phyloP scores from a whole-genome alignment of 495 filamentous ascomycete species.

The Hyaloscypha hepaticicola region DNA sequence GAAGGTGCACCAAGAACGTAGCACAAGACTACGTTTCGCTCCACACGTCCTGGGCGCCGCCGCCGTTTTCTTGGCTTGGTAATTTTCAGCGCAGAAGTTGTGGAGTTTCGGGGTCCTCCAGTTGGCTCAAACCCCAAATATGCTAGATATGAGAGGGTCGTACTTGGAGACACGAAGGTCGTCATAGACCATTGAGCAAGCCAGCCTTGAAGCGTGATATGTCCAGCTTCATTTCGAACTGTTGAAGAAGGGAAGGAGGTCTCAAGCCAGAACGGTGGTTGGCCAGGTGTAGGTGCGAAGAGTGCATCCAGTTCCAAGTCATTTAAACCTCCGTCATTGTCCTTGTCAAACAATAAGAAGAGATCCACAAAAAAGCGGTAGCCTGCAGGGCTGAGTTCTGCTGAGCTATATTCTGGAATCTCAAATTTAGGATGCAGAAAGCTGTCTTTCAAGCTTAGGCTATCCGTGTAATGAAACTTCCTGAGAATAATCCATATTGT shows the following conservation, averaged over 20 bases:
- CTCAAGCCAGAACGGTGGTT: slow-evolving; percentile 82
- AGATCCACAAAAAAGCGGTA: slow-evolving; percentile 98
- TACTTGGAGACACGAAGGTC: slow-evolving; percentile 92
- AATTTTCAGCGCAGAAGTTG: slow-evolving; percentile 81
- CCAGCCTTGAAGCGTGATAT: slow-evolving; percentile 97
- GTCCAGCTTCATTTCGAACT: slow-evolving; percentile 89
- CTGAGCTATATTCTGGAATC: slow-evolving; percentile 84
- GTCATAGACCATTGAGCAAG: slow-evolving; percentile 99
- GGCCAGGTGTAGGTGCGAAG: slow-evolving; percentile 90
- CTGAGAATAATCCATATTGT: slow-evolving; percentile 95
- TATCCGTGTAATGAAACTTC: slow-evolving; percentile 96
- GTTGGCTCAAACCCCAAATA: slow-evolving; percentile 85
- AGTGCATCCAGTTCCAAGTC: slow-evolving; percentile 77
- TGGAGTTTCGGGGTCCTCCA: slow-evolving; percentile 60
- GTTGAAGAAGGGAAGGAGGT: slow-evolving; percentile 88
- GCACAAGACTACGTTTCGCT: slow-evolving; percentile 93
- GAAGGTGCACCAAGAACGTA: slow-evolving; percentile 85
- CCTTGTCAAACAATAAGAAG: slow-evolving; percentile 92
- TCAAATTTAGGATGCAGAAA: slow-evolving; percentile 96
- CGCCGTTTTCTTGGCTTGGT: slow-evolving; percentile 87
- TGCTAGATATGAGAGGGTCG: slow-evolving; percentile 90
- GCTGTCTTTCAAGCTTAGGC: slow-evolving; percentile 80
- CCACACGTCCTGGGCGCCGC: slow-evolving; percentile 76
- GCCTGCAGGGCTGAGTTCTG: slow-evolving; percentile 89
- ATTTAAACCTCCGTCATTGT: slow-evolving; percentile 94